Base-by-base conservation (phyloP, 2,329 filamentous ascomycete genomes). In the Pestalotiopsis sp. region DNA sequence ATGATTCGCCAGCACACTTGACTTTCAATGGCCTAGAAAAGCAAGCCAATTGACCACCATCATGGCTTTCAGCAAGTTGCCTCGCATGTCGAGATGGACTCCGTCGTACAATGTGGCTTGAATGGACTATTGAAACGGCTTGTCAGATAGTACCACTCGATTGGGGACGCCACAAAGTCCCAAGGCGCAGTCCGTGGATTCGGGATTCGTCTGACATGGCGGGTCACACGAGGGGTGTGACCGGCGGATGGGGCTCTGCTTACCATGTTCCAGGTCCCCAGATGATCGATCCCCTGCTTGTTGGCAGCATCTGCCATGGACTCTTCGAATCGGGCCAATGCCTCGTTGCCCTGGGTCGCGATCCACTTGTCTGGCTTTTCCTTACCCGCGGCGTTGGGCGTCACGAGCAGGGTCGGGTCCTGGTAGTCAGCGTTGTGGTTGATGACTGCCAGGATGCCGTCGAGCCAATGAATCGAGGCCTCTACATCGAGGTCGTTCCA, bases 241-340 rank as follows among this genome's bases (percentile, higher is more conserved):
- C 11, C 36, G 23, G 5, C 7, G 14, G 20, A 39, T 17, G 11
- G 36, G 27, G 23, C 36, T 38, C 17, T 38, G 38, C 56, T 67
- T 41, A 67, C 84, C 82, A 84, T 85, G 71, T 85, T 85, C 83
- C 83, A 85, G 39, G 84, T 85, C 11, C 84, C 84, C 49, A 85
- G 74, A 73, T 84, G 80, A 69, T 85, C 83, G 23, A 85, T 74
- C 1, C 81, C 79, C 61, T 76, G 77, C 69, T 76, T 79, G 66
- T 73, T 70, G 25, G 77, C 78, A 45, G 81, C 77, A 11, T 70
- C 65, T 14, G 73, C 74, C 70, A 83, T 80, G 38, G 73, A 75
- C 70, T 83, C 80, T 74, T 86, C 83, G 70, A 84, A 85, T 4
- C 81, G 70, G 72, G 82, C 79, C 45, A 85, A 73, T 7, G 82